Evolutionary conservation across 2,329 filamentous ascomycete genomes (phyloP), one percentile per base, ranked within the genome.

Genomic region (Coniella vitis): DNA sequence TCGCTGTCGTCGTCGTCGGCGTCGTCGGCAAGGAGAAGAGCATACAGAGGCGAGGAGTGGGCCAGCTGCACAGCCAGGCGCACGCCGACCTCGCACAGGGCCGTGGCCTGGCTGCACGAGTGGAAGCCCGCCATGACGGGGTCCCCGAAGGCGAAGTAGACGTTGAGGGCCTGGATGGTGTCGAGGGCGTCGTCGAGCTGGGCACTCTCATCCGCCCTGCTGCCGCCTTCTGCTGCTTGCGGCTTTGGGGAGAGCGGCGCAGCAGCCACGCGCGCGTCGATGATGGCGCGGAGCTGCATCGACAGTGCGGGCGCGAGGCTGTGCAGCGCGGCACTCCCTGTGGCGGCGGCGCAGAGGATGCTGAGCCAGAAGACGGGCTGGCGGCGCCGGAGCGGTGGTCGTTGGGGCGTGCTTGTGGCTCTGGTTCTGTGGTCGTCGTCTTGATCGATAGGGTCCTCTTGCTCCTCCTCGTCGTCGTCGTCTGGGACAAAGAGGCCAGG

Each of bases 301-400:
- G 36, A 42, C 25, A 53, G 9, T 9, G 10, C 16, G 12, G 34
- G 35, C 10, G 39, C 17, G 2, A 53, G 35, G 10, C 22, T 22
- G 16, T 47, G 7, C 13, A 46, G 22, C 41, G 40, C 47, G 2
- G 29, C n/a, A 1, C 47, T 50, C 14, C 51, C 51, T 1, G 25
- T 9, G 2, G 51, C 43, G 3, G 51, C 51, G 14, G 51, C 51
- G 13, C 51, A 47, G n/a, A 53, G 47, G 38, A 47, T 38, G 35
- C 51, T 53, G 34, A 53, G 47, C 51, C 51, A 53, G 10, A 50
- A 16, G 17, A 25, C 29, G 7, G 51, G 51, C 20, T 25, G 41
- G 10, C 29, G 9, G 12, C 35, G 16, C 19, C 51, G 47, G 21
- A 53, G 47, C 13, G 35, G 34, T 5, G 25, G 25, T 29, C 25